Base-by-base conservation (phyloP, 1,284 basidiomycete species). In the Cutaneotrichosporon sp. region DNA sequence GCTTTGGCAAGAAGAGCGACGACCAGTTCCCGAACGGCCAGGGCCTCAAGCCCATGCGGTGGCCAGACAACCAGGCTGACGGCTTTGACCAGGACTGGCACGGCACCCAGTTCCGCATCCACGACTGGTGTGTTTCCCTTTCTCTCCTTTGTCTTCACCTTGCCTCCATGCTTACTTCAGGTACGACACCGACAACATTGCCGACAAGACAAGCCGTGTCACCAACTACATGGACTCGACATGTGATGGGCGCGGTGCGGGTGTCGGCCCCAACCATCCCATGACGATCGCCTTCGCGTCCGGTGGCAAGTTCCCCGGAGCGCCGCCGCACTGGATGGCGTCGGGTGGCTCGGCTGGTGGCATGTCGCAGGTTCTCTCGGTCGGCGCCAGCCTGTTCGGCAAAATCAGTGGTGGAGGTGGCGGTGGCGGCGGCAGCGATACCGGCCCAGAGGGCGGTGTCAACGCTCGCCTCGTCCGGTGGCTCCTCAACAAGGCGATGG, bases 1-100 rank as follows among this genome's bases (percentile, higher is more conserved):
- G 92, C 32, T 95, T 94, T 73, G 8, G 26, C 52, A 50, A 59
- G 57, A 60, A 42, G 21, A 5, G 51, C 40, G 58, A 56, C 47
- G 42, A n/a, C 26, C 87, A 14, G 89, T 90, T 89, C 85, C 86
- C 72, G 81, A 84, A 63, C 85, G 85, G 16, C 71, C 55, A 60
- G 56, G 92, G 91, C 0, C 90, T 94, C 22, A 89, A 91, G 72
- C 90, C 91, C 5, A 85, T 85, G 2, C 82, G 80, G 2, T 95
- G 92, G 92, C 90, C 90, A 1, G 87, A 94, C 79, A 91, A 87
- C 70, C 81, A 76, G 52, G 86, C 84, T 69, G 80, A 83, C 5
- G 89, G 87, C 0, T 95, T 92, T 74, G 82, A 84, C 38, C 93
- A 90, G 90, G 82, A 86, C 66, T 75, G 73, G 58, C 53, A 52